Evolutionary conservation across 805 yeast genomes (phyloP).

Genomic region (Zygosaccharomyces gambellarensis): DNA sequence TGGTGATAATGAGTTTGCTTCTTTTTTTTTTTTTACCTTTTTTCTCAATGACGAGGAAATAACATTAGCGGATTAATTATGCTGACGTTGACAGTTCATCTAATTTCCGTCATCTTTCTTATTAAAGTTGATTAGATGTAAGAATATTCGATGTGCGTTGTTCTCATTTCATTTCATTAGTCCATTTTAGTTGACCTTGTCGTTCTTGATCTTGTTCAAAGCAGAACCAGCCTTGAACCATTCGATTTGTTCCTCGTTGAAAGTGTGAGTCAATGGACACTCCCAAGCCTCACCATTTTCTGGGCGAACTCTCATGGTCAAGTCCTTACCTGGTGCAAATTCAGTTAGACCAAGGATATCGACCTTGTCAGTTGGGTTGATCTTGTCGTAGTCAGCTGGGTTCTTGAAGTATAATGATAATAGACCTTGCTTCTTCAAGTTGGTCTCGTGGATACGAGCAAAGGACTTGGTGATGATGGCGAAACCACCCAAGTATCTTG

Average conservation of each 20-base stretch:
- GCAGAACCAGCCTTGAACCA: constrained; percentile 99
- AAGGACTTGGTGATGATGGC: constrained; percentile 97
- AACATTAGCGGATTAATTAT: constrained; percentile 14
- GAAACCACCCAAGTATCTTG: constrained; percentile 97
- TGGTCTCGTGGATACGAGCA: constrained; percentile 98
- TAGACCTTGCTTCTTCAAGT: constrained; percentile 99
- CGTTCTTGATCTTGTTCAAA: constrained; percentile 63
- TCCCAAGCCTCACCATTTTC: constrained; percentile 80
- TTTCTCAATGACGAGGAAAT: constrained; percentile 1
- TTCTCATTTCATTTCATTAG: not conserved
- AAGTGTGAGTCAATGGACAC: constrained; percentile 90
- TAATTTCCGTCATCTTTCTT: not conserved
- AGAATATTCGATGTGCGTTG: not conserved
- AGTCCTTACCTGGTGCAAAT: constrained; percentile 89
- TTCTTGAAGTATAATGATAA: constrained; percentile 92
- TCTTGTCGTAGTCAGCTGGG: constrained; percentile 88
- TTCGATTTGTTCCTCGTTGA: constrained; percentile 93
- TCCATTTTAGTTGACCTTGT: constrained; percentile 6
- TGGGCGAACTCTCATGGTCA: constrained; percentile 70
- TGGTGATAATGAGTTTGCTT: not conserved
- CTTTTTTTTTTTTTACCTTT: not conserved
- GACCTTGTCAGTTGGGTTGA: constrained; percentile 83
- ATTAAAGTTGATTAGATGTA: not conserved
- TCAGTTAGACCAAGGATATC: constrained; percentile 80
- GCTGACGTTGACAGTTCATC: constrained; percentile 9